Conservation (phyloP, 495 filamentous ascomycete genomes). For the Annulohypoxylon bovei region DNA sequence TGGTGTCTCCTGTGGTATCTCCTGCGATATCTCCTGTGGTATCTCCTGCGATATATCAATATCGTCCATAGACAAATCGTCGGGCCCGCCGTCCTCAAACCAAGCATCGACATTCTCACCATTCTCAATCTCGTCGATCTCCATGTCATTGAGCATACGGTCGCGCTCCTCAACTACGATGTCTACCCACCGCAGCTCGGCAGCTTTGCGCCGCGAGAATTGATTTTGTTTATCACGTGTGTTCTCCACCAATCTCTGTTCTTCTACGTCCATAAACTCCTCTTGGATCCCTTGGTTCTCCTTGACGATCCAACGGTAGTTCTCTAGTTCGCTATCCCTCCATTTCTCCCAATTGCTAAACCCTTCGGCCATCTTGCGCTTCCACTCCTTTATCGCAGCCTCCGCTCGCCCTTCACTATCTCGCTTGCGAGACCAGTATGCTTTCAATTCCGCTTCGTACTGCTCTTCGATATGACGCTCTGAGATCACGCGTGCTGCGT, state of each 20-base stretch:
- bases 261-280: constrained; percentile 45
- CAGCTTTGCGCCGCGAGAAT: constrained; percentile 33
- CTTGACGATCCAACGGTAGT: constrained; percentile 24
- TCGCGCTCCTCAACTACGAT: constrained; percentile 45
- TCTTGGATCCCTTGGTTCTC: constrained; percentile 45
- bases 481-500: constrained; percentile 33
- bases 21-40: neutral
- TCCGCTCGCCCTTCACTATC: constrained; percentile 36
- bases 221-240: constrained; percentile 8
- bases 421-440: constrained; percentile 43
- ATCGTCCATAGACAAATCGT: constrained; percentile 8
- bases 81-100: constrained; percentile 34
- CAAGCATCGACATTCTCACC: constrained; percentile 44
- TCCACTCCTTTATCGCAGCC: constrained; percentile 43
- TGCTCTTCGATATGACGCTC: constrained; percentile 48
- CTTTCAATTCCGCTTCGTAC: constrained; percentile 41
- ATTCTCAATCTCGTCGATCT: constrained; percentile 49
- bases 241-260: constrained; percentile 25
- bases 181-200: constrained; percentile 46
- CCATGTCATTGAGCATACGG: constrained; percentile 44
- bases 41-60: constrained; percentile 9
- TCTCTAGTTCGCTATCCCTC: constrained; percentile 42
- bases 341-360: constrained; percentile 43
- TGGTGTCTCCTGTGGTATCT: constrained; percentile 13
- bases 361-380: constrained; percentile 41